Base-by-base conservation (phyloP, 495 filamentous ascomycete species). In the Hypoxylon rickii region DNA sequence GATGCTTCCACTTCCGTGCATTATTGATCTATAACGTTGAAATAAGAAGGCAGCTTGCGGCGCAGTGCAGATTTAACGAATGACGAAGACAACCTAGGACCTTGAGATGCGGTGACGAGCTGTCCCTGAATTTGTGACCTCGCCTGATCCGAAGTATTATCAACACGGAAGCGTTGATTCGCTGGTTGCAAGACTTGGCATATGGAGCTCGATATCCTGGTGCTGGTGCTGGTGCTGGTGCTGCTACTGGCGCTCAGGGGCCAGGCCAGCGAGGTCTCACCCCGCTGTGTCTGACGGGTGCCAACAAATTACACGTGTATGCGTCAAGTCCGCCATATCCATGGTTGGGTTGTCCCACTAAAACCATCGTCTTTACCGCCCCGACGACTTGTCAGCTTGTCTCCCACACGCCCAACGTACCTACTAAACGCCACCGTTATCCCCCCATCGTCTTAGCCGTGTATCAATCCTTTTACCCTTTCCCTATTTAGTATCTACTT, bases 301-400 rank as follows among this genome's bases (percentile, higher is more conserved):
- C 56, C 47, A 58, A n/a, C 46, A 29, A 51, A 58, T 58, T 36
- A n/a, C n/a, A n/a, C n/a, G n/a, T n/a, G n/a, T n/a, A 22, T 45
- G 29, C 44, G 37, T 47, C 37, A 19, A 37, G 39, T 42, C 10
- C 24, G 24, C 24, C 10, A 10, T 10, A 29, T 29, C n/a, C n/a
- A n/a, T n/a, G n/a, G n/a, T n/a, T n/a, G n/a, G n/a, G n/a, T n/a
- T n/a, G 24, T 29, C 24, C 24, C 24, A 29, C 24, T 29, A 4
- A 29, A 4, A 29, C 24, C n/a, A n/a, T n/a, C n/a, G n/a, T n/a
- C n/a, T n/a, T n/a, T n/a, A n/a, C n/a, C n/a, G n/a, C n/a, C n/a
- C n/a, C n/a, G n/a, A n/a, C n/a, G n/a, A n/a, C n/a, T n/a, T n/a
- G n/a, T n/a, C n/a, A n/a, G n/a, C n/a, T n/a, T n/a, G n/a, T n/a